These are phyloP conservation scores for Rutstroemia sp. DNA, from an alignment of 2,329 filamentous ascomycete genomes.

Conservation along the genomic window DNA sequence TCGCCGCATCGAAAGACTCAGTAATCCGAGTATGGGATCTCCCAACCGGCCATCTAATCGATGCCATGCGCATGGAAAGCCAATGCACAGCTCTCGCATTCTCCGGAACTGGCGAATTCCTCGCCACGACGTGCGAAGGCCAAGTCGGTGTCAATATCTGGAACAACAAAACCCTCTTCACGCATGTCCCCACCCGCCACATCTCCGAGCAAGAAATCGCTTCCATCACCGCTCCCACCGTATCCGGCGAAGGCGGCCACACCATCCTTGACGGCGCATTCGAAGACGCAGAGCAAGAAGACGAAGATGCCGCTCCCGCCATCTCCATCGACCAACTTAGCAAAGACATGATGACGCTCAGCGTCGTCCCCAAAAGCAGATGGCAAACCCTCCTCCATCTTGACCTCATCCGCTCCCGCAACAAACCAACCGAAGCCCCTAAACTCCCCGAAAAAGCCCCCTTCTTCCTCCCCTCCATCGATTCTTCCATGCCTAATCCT, in stretches of 20 bases:
- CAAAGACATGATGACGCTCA: constrained; percentile 77
- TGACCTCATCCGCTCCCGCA: constrained; percentile 82
- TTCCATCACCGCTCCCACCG: constrained; percentile 60
- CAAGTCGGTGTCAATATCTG: constrained; percentile 87
- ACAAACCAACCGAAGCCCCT: constrained; percentile 86
- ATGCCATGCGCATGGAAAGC: constrained; percentile 73
- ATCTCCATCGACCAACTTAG: constrained; percentile 69
- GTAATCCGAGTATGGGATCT: constrained; percentile 88
- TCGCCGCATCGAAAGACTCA: constrained; percentile 76
- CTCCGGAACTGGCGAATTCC: constrained; percentile 82
- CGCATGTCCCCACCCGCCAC: constrained; percentile 76
- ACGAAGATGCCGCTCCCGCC: constrained; percentile 47
- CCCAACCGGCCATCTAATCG: constrained; percentile 89
- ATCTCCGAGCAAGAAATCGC: constrained; percentile 71
- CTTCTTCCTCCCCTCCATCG: constrained; percentile 78
- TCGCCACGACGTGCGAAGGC: constrained; percentile 81
- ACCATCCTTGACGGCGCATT: constrained; percentile 72
- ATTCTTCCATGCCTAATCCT: constrained; percentile 24
- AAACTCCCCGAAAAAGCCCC: constrained; percentile 91
- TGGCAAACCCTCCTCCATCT: constrained; percentile 95
- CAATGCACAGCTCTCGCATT: constrained; percentile 82
- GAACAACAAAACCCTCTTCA: constrained; percentile 91
- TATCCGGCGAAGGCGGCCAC: constrained; percentile 74
- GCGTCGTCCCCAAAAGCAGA: constrained; percentile 77
- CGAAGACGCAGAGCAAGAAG: constrained; percentile 43